Evolutionary conservation across 257 asterid species (phyloP), one percentile per base, ranked within the genome.

Genomic region (Ilex asprella): DNA sequence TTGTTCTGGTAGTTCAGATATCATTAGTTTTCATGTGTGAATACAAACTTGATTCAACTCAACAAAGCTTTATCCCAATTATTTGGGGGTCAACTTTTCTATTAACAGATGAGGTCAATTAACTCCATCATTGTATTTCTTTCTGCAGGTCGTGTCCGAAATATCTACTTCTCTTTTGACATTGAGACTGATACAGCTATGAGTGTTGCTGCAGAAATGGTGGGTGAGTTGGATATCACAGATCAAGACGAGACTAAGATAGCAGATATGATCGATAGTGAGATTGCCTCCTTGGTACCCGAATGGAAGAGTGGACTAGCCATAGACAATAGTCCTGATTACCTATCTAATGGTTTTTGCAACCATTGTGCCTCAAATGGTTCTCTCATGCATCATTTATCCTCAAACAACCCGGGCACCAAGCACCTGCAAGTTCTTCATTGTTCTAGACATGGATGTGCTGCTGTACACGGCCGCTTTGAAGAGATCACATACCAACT

Each of bases 131-230:
- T 47, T 35, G 39, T 58, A 13, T 57, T 59, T 47, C 14, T 65
- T 59, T 60, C 70, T 72, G 59, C 85, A 91, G 97, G 95, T 29
- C 89, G 76, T n/a, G 75, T 82, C 8, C 80, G 97, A 39, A 91
- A 87, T 52, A 91, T 91, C 31, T 86, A 87, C 76, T 91, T 91
- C 78, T 87, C 95, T 1, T 91, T 91, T 13, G 94, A 87, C 70
- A 64, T 84, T 44, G 93, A 85, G 68, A 61, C 57, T 6, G 97
- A 91, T 67, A 79, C 95, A 30, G 94, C 94, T 12, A 60, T 82
- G 21, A 87, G 81, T 21, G 97, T 91, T 2, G 96, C 96, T 0
- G 73, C 87, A 11, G 97, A 91, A 75, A 91, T 91, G 97, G 88
- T 91, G 43, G 82, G 84, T 1, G 97, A 91, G 83, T 30, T 91